Conservation (phyloP, 495 filamentous ascomycete species). For the Penicillium pancosmium region DNA sequence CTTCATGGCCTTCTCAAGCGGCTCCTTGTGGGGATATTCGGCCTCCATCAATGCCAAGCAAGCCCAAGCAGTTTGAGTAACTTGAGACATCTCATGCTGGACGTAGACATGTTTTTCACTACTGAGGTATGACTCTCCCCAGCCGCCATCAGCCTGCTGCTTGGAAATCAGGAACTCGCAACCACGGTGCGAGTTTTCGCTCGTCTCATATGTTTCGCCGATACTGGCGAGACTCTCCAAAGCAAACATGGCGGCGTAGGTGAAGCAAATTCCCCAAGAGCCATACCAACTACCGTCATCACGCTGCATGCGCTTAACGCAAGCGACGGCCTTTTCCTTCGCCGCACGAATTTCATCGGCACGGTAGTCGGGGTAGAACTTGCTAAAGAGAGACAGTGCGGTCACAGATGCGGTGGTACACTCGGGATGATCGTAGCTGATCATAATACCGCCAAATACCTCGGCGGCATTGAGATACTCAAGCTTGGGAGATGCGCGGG, state of each 20-base stretch:
- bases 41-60: slow-evolving; percentile 84
- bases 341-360: slow-evolving; percentile 71
- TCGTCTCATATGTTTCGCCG: slow-evolving; percentile 80
- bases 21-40: slow-evolving; percentile 73
- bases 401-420: slow-evolving; percentile 97
- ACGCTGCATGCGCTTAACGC: slow-evolving; percentile 80
- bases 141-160: slow-evolving; percentile 87
- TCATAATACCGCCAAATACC: slow-evolving; percentile 96
- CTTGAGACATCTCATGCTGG: slow-evolving; percentile 69
- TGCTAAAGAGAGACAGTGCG: slow-evolving; percentile 77
- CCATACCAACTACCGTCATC: slow-evolving; percentile 93
- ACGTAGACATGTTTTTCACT: slow-evolving; percentile 63
- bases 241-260: slow-evolving; percentile 95
- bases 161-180: slow-evolving; percentile 84
- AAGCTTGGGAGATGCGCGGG: slow-evolving; percentile 72
- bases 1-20: slow-evolving; percentile 73
- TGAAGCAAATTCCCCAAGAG: slow-evolving; percentile 97
- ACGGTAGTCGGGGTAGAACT: slow-evolving; percentile 80
- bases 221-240: slow-evolving; percentile 80
- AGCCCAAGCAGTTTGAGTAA: slow-evolving; percentile 94
- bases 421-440: slow-evolving; percentile 96
- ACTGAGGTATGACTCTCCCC: slow-evolving; percentile 92
- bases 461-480: slow-evolving; percentile 93
- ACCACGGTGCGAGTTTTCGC: slow-evolving; percentile 66
- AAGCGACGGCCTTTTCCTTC: slow-evolving; percentile 69